These are phyloP conservation scores for Aspergillus pseudoglaucus DNA, from an alignment of 2,329 filamentous ascomycete genomes.

Conservation along the genomic window DNA sequence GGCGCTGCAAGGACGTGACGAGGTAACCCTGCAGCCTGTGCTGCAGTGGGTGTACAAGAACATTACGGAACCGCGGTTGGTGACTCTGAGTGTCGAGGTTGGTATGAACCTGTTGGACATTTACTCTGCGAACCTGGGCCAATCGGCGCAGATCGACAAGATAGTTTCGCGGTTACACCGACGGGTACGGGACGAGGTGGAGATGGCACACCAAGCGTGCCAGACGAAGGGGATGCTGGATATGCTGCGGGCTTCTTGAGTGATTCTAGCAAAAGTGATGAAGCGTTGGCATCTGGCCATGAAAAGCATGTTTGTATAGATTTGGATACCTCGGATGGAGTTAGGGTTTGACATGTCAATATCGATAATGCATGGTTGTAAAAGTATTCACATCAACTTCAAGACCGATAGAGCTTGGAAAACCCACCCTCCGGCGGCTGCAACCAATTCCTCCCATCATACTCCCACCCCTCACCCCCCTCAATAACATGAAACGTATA, in stretches of 20 bases:
- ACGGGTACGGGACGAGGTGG: slow-evolving; percentile 68
- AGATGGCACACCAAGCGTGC: slow-evolving; percentile 74
- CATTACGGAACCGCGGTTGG: slow-evolving; percentile 75
- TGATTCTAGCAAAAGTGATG: not conserved
- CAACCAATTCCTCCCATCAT: slow-evolving; percentile 88
- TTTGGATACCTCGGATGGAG: slow-evolving; percentile 15
- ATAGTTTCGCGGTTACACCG: slow-evolving; percentile 63
- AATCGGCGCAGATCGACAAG: slow-evolving; percentile 64
- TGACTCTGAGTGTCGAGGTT: slow-evolving; percentile 74
- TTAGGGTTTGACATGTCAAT: slow-evolving; percentile 7
- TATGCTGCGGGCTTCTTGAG: slow-evolving; percentile 47
- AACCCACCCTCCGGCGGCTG: slow-evolving; percentile 77
- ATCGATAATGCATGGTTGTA: not conserved
- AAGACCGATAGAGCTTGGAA: slow-evolving; percentile 52
- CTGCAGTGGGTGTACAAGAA: slow-evolving; percentile 75
- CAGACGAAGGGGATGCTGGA: slow-evolving; percentile 85
- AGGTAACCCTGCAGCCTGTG: slow-evolving; percentile 72
- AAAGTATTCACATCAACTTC: not conserved
- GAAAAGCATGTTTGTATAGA: slow-evolving; percentile 8
- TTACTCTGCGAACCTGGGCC: slow-evolving; percentile 72
- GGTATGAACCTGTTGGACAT: slow-evolving; percentile 77
- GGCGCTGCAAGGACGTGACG: slow-evolving; percentile 74
- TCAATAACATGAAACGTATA: slow-evolving; percentile 98
- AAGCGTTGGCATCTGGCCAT: slow-evolving; percentile 14
- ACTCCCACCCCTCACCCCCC: slow-evolving; percentile 57